Conservation (phyloP, 345 rosid species). For the Cochlearia excelsa region DNA sequence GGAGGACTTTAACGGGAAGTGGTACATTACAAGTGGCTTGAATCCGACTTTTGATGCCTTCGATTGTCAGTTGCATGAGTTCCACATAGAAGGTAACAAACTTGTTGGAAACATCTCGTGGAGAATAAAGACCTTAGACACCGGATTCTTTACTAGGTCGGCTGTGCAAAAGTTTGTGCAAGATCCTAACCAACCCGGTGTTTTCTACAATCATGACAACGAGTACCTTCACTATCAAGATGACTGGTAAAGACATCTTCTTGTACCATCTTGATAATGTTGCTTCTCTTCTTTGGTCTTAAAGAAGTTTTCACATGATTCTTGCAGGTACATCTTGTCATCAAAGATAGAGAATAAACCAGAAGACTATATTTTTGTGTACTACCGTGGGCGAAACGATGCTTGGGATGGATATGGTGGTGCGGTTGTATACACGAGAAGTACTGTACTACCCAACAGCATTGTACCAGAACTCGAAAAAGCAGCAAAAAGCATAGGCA, state of each 20-base stretch:
- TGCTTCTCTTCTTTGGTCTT: slow-evolving; percentile 2
- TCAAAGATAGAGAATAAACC: slow-evolving; percentile 65
- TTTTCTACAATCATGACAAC: slow-evolving; percentile 81
- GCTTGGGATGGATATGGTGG: slow-evolving; percentile 99
- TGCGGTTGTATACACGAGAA: slow-evolving; percentile 90
- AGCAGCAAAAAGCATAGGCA: slow-evolving; percentile 74
- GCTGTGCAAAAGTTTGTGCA: slow-evolving; percentile 65
- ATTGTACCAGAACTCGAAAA: slow-evolving; percentile 76
- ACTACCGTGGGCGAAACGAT: slow-evolving; percentile 83
- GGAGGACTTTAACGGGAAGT: slow-evolving; percentile 71
- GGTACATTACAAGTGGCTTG: slow-evolving; percentile 90
- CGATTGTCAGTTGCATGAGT: slow-evolving; percentile 87
- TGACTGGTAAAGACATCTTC: slow-evolving; percentile 61
- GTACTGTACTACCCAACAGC: slow-evolving; percentile 61
- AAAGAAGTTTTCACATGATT: slow-evolving; percentile 1
- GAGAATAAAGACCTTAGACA: slow-evolving; percentile 79
- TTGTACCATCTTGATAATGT: neutral
- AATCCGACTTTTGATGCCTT: slow-evolving; percentile 84
- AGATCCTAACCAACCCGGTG: slow-evolving; percentile 70
- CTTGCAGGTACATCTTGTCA: slow-evolving; percentile 77
- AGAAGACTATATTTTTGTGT: slow-evolving; percentile 79
- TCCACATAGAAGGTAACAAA: slow-evolving; percentile 61
- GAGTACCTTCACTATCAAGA: slow-evolving; percentile 96
- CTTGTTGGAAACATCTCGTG: slow-evolving; percentile 78
- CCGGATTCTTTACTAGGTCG: slow-evolving; percentile 73